Conservation (phyloP, 805 yeast species). For the Tetrapisispora nanseiensis region DNA sequence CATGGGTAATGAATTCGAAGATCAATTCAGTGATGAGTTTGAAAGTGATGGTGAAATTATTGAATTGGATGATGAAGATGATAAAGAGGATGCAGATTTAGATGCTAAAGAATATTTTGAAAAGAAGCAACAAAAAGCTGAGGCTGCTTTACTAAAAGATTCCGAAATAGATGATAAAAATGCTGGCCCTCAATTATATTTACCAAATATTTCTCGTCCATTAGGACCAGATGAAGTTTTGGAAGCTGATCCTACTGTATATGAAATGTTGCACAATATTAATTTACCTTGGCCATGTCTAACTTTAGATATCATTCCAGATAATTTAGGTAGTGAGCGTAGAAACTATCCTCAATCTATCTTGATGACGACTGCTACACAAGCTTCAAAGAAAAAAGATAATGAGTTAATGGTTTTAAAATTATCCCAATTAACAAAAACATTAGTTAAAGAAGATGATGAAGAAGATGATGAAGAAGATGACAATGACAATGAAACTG, state of each 20-base stretch:
- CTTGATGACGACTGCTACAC: slow-evolving; percentile 85
- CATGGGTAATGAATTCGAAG: slow-evolving; percentile 69
- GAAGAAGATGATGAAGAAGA: slow-evolving; percentile 66
- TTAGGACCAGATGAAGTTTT: slow-evolving; percentile 91
- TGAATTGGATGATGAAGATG: slow-evolving; percentile 60
- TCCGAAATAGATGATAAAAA: slow-evolving; percentile 23
- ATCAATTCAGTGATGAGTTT: slow-evolving; percentile 81
- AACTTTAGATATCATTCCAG: slow-evolving; percentile 83
- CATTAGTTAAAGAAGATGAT: slow-evolving; percentile 74
- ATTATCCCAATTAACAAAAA: slow-evolving; percentile 70
- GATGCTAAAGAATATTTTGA: slow-evolving; percentile 31
- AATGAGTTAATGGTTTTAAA: slow-evolving; percentile 83
- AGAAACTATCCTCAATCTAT: slow-evolving; percentile 81
- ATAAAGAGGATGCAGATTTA: slow-evolving; percentile 32
- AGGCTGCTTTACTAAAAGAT: slow-evolving; percentile 32
- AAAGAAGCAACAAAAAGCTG: slow-evolving; percentile 29
- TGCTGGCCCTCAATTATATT: slow-evolving; percentile 43
- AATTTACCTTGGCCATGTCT: slow-evolving; percentile 96
- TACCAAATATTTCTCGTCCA: slow-evolving; percentile 84
- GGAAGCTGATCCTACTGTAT: slow-evolving; percentile 93
- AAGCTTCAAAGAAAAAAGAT: slow-evolving; percentile 77
- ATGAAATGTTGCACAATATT: slow-evolving; percentile 91
- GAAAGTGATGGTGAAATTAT: slow-evolving; percentile 87
- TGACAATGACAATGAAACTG: slow-evolving; percentile 61
- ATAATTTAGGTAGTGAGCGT: slow-evolving; percentile 77